These are phyloP conservation scores for Setomelanomma holmii DNA, from an alignment of 2,329 filamentous ascomycete genomes.

Conservation along the genomic window DNA sequence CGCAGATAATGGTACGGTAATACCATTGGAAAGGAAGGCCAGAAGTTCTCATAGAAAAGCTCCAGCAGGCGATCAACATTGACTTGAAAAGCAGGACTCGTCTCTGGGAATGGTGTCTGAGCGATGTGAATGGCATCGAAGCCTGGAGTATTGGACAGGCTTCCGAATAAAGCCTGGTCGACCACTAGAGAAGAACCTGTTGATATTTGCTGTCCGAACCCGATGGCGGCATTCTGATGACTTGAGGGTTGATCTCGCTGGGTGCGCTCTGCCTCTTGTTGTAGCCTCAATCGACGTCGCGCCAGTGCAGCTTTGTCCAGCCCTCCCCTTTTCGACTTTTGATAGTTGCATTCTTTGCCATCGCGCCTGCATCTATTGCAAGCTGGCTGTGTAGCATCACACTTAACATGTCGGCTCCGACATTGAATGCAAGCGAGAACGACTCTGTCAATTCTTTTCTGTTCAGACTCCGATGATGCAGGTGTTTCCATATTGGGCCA, in stretches of 20 bases:
- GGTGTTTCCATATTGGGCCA: conserved; percentile 26
- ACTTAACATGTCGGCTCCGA: conserved; percentile 44
- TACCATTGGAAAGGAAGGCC: conserved; percentile 61
- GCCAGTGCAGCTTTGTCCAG: conserved; percentile 43
- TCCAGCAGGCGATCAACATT: conserved; percentile 37
- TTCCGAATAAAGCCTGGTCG: not conserved
- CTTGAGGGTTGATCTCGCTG: conserved; percentile 9
- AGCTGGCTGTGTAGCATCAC: conserved; percentile 39
- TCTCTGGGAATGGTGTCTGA: conserved; percentile 6
- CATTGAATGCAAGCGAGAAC: conserved; percentile 43
- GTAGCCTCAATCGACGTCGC: conserved; percentile 32
- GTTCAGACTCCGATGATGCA: conserved; percentile 4
- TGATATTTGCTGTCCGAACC: not conserved
- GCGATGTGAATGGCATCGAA: conserved; percentile 8
- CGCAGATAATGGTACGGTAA: conserved; percentile 54
- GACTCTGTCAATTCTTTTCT: conserved; percentile 38
- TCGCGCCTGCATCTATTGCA: conserved; percentile 42
- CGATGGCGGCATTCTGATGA: not conserved
- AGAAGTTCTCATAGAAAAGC: conserved; percentile 55
- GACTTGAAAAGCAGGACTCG: conserved; percentile 29
- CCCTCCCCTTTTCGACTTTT: conserved; percentile 44
- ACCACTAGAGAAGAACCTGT: conserved; percentile 1
- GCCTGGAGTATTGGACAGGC: conserved; percentile 1
- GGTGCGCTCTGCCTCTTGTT: conserved; percentile 29
- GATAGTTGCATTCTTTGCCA: conserved; percentile 42